Percentiles rank a stretch among this genome's conserved stretches.
Evolutionary conservation across 2,329 filamentous ascomycete species (phyloP).

Genomic region (Ophiostoma quercus): DNA sequence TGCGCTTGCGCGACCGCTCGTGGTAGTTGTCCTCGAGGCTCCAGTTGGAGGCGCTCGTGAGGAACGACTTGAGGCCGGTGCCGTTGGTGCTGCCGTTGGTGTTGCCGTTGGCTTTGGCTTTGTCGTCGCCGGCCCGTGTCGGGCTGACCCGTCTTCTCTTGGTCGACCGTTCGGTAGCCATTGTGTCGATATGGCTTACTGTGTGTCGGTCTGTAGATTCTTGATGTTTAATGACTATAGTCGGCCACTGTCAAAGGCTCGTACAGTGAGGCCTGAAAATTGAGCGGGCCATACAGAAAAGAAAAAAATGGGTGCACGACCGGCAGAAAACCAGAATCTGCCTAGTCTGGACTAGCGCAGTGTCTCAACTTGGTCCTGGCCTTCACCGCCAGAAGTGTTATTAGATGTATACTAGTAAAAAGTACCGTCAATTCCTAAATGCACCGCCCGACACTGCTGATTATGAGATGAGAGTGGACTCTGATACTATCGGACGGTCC

Average conservation of each 20-base stretch:
- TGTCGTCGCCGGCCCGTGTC: conserved; percentile 44
- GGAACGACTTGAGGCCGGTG: conserved; percentile 58
- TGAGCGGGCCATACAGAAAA: conserved; percentile 22
- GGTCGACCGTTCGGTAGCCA: conserved; percentile 41
- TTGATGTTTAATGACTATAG: no score
- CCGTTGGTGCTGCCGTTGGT: conserved; percentile 32
- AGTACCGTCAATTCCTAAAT: neutral
- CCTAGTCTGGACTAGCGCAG: conserved; percentile 25
- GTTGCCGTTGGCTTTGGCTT: conserved; percentile 17
- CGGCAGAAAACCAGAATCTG: conserved; percentile 19
- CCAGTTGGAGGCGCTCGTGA: conserved; percentile 74
- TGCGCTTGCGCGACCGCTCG: conserved; percentile 54
- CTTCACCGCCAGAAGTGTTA: neutral
- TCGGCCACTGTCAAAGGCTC: no score
- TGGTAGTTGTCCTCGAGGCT: conserved; percentile 91
- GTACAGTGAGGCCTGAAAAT: conserved; percentile 12
- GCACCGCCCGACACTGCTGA: neutral
- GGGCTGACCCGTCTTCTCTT: conserved; percentile 58
- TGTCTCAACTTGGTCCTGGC: neutral
- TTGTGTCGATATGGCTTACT: neutral
- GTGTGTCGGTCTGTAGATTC: neutral
- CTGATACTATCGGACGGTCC: neutral
- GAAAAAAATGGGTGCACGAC: conserved; percentile 20
- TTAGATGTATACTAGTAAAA: neutral
- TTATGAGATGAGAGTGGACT: neutral